Evolutionary conservation across 805 yeast genomes (phyloP).

Genomic region (Wickerhamomyces strasburgensis): DNA sequence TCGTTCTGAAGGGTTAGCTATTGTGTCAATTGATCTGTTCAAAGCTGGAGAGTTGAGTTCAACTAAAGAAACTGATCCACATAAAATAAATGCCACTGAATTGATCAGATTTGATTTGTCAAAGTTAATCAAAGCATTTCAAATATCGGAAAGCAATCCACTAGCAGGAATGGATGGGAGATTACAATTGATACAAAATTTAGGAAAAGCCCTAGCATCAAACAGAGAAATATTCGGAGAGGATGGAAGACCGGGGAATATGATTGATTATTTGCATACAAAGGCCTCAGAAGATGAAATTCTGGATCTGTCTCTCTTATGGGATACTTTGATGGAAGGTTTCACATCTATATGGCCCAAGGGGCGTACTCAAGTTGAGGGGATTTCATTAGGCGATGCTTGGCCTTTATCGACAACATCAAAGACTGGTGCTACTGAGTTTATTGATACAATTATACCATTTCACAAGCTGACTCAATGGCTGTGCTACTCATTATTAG

Average conservation of each 20-base stretch:
- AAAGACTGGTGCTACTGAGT: conserved; percentile 15
- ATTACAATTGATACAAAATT: conserved; percentile 36
- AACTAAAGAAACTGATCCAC: conserved; percentile 28
- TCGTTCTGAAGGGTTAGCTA: conserved; percentile 62
- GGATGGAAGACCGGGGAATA: conserved; percentile 46
- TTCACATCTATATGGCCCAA: conserved; percentile 58
- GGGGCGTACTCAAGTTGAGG: conserved; percentile 47
- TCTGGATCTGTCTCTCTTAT: conserved; percentile 42
- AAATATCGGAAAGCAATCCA: conserved; percentile 42
- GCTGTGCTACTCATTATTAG: conserved; percentile 56
- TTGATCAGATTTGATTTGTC: conserved; percentile 32
- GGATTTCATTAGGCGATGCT: conserved; percentile 55
- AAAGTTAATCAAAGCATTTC: conserved; percentile 39
- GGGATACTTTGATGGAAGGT: conserved; percentile 55
- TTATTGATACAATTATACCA: conserved; percentile 43
- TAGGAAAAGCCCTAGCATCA: conserved; percentile 42
- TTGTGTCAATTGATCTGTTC: conserved; percentile 54
- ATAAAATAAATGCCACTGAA: conserved; percentile 40
- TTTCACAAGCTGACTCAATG: conserved; percentile 66
- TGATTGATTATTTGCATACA: conserved; percentile 43
- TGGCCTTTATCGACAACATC: conserved; percentile 43
- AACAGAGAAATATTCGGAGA: conserved; percentile 41
- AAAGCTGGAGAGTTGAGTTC: conserved; percentile 41
- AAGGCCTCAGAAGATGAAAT: conserved; percentile 11
- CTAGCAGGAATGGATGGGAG: conserved; percentile 55